Base-by-base conservation (phyloP, 768 basidiomycete species). In the Mycena galericulata region DNA sequence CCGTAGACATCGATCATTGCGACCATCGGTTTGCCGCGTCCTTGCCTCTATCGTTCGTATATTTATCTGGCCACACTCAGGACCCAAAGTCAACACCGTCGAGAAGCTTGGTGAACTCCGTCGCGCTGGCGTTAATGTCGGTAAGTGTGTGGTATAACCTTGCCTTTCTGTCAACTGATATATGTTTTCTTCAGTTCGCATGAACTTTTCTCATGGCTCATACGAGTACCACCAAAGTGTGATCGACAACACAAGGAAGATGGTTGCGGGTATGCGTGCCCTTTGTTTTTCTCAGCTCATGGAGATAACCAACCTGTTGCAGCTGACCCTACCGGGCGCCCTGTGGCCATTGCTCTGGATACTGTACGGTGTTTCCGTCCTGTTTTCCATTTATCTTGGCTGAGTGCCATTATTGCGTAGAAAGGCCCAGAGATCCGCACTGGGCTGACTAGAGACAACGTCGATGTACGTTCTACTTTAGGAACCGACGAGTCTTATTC, bases 341-440 rank as follows among this genome's bases (percentile, higher is more conserved):
- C 98, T 38, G 88, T 99, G 55, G 98, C 98, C 49, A 99, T 99
- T 75, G 98, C 98, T 74, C 85, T 99, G 62, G 98, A 99, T 81
- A 99, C 98, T 68, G 95, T 96, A 62, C 71, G 94, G 83, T 18
- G 29, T 34, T 53, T 65, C 41, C 64, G 57, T 5, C 34, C 36
- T 30, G 29, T 2, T 46, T 36, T 36, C 38, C 4, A 41, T n/a
- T 6, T 24, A 8, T 30, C 22, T 45, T 41, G 53, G 29, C 53
- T 54, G 43, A 65, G 18, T 67, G 53, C 38, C 15, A 47, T 69
- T 58, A 54, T 65, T 75, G 53, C 36, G 67, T 74, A 97, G 95
- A 99, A 99, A 95, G 98, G 98, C 64, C 98, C 98, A 41, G 98
- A 99, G 84, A 99, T 99, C 84, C 92, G 98, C 70, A 99, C 98